Percentiles rank a stretch among this genome's conserved stretches.
These are phyloP conservation scores for Cordyceps tenuipes DNA, from an alignment of 2,329 filamentous ascomycete genomes.

Conservation along the genomic window DNA sequence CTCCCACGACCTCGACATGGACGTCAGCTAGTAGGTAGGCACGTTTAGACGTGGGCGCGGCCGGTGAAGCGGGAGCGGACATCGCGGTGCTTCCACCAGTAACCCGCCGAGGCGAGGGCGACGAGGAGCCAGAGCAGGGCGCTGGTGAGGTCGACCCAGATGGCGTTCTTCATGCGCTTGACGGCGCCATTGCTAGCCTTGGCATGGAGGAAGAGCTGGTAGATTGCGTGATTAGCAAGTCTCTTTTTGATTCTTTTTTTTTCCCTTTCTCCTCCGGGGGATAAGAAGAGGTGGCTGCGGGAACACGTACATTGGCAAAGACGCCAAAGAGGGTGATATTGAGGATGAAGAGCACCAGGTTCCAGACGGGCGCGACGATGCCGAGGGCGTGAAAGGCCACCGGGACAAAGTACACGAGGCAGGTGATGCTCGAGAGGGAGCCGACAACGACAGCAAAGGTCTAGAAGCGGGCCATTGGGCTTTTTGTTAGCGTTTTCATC, in stretches of 20 bases:
- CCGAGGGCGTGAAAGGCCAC: constrained; percentile 45
- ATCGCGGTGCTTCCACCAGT: constrained; percentile 52
- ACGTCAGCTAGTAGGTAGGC: too few species aligned
- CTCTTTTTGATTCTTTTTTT: background rate
- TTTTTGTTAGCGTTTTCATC: background rate
- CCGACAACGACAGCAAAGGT: constrained; percentile 66
- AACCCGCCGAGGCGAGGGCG: constrained; percentile 42
- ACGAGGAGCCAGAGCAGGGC: constrained; percentile 69
- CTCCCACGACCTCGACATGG: too few species aligned
- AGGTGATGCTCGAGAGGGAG: constrained; percentile 55
- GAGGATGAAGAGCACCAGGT: constrained; percentile 63
- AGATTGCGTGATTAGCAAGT: background rate
- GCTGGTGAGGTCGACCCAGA: constrained; percentile 73
- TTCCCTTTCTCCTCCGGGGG: background rate
- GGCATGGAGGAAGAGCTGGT: constrained; percentile 61
- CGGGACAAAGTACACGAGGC: constrained; percentile 57
- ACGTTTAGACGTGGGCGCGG: constrained; percentile 41
- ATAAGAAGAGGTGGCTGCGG: background rate
- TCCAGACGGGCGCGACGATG: constrained; percentile 54
- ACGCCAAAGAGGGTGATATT: constrained; percentile 78
- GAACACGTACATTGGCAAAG: constrained; percentile 56
- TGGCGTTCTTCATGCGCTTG: constrained; percentile 73
- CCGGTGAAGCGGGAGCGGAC: constrained; percentile 49
- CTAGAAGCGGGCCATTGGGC: constrained; percentile 25
- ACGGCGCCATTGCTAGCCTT: constrained; percentile 54